Base-by-base conservation (phyloP, 2,329 filamentous ascomycete species). In the Clonostachys sp. region DNA sequence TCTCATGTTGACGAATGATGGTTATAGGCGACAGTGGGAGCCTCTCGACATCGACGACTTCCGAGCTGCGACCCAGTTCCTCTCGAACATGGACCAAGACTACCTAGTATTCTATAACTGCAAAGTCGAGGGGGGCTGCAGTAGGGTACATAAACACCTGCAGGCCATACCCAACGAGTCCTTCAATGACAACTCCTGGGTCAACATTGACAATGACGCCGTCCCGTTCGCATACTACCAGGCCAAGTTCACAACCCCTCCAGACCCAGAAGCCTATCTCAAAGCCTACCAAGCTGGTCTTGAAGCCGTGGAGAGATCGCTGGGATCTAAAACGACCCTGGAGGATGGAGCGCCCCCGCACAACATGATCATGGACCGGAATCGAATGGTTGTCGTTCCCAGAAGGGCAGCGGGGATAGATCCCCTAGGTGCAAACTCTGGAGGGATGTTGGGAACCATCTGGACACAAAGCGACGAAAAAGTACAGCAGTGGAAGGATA, bases 131-230 rank as follows among this genome's bases (percentile, higher is more conserved):
- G 69, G 67, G 7, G 73, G 74, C 1, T 73, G 71, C 46, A 75
- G 71, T 45, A 55, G 74, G 10, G 54, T 68, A 44, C 75, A 78
- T 51, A 78, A 78, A 56, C 74, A 77, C 57, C 50, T 77, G 50
- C 74, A 78, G 51, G 52, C 68, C 2, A 55, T 74, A 7, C 69
- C 68, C 6, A 51, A 48, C 12, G 50, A 49, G n/a, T 48, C 48
- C 1, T 57, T 54, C 44, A 57, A 57, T 3, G 55, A 59, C 44
- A 48, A 61, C 5, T 12, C 62, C 67, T 50, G 47, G 45, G 46
- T 53, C 24, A 58, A 61, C 54, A 57, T 59, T 1, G 54, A 57
- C 13, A 17, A 47, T 12, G 48, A 36, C 34, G 53, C 7, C 43
- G 46, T 6, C 48, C 56, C 6, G 51, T 67, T 38, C 68, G 71